These are phyloP conservation scores for Coprinopsis sp. DNA, from an alignment of 768 basidiomycete genomes.

Conservation along the genomic window DNA sequence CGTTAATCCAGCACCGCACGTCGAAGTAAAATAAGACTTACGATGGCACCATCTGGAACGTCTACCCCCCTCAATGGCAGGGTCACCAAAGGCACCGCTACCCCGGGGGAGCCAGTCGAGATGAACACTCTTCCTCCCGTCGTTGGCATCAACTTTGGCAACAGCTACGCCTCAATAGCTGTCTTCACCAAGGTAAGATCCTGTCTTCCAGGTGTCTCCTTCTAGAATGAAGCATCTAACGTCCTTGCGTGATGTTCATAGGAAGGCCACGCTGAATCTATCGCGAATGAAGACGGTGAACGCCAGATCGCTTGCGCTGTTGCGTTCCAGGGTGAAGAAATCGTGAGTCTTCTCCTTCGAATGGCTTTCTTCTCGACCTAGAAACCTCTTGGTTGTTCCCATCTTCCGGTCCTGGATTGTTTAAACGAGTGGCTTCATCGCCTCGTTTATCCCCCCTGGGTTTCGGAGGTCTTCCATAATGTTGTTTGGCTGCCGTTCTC, in stretches of 20 bases:
- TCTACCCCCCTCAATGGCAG: not conserved
- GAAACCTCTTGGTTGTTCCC: too few species aligned
- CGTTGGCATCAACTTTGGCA: conserved; percentile 95
- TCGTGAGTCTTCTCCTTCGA: conserved; percentile 69
- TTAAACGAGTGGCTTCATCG: too few species aligned
- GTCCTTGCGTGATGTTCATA: conserved; percentile 25
- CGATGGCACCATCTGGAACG: too few species aligned
- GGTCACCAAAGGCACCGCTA: conserved; percentile 42
- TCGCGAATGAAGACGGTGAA: conserved; percentile 98
- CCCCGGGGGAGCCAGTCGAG: conserved; percentile 25
- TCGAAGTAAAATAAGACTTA: too few species aligned
- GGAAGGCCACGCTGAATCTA: conserved; percentile 92
- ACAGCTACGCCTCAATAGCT: conserved; percentile 91
- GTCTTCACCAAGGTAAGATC: conserved; percentile 83
- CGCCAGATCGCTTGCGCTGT: conserved; percentile 95
- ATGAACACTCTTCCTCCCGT: conserved; percentile 49
- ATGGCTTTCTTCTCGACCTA: too few species aligned
- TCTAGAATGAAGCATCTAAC: not conserved
- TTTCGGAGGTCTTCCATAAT: too few species aligned
- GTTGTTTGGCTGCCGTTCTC: too few species aligned
- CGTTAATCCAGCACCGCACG: too few species aligned
- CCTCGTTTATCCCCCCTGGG: too few species aligned
- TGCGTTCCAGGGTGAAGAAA: conserved; percentile 87
- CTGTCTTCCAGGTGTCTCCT: not conserved
- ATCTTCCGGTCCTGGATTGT: too few species aligned